Conservation (phyloP, 2,329 filamentous ascomycete genomes). For the Thermothelomyces thermophilus region DNA sequence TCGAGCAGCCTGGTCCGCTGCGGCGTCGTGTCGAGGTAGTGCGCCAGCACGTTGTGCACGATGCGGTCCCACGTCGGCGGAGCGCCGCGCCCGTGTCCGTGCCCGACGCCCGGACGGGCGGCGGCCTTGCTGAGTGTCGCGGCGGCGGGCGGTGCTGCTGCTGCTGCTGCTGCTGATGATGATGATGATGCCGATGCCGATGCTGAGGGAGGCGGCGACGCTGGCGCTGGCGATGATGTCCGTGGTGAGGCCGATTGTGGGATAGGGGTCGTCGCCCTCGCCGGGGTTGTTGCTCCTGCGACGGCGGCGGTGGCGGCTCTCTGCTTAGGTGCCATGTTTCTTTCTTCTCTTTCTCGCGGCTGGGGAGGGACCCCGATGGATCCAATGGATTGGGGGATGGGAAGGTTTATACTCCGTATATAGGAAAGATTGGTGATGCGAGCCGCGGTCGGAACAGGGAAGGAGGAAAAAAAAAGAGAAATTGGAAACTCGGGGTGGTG, state of each 20-base stretch:
- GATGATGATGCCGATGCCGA: too few species aligned
- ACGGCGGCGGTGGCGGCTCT: slow-evolving; percentile 12
- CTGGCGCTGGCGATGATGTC: too few species aligned
- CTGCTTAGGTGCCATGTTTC: slow-evolving; percentile 43
- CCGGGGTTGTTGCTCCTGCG: slow-evolving; percentile 1
- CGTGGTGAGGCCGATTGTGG: not conserved
- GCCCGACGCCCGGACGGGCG: too few species aligned
- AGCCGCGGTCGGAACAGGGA: too few species aligned
- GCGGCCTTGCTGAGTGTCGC: slow-evolving; percentile 4
- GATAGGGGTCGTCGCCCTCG: not conserved
- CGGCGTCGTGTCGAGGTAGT: slow-evolving; percentile 75
- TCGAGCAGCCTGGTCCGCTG: slow-evolving; percentile 91
- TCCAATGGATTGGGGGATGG: too few species aligned
- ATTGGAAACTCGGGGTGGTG: too few species aligned
- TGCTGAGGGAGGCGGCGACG: too few species aligned
- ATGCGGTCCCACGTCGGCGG: slow-evolving; percentile 52
- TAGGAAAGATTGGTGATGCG: too few species aligned
- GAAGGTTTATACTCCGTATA: too few species aligned
- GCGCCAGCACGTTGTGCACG: slow-evolving; percentile 61
- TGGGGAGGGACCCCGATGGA: too few species aligned
- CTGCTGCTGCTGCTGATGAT: slow-evolving; percentile 1
- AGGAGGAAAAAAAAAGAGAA: too few species aligned
- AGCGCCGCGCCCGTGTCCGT: too few species aligned
- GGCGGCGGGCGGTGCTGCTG: slow-evolving; percentile 4
- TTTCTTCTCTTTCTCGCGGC: not conserved